Percentiles rank a stretch among this genome's conserved stretches.
Conservation (phyloP, 805 yeast genomes). For the Candida silvicultrix region DNA sequence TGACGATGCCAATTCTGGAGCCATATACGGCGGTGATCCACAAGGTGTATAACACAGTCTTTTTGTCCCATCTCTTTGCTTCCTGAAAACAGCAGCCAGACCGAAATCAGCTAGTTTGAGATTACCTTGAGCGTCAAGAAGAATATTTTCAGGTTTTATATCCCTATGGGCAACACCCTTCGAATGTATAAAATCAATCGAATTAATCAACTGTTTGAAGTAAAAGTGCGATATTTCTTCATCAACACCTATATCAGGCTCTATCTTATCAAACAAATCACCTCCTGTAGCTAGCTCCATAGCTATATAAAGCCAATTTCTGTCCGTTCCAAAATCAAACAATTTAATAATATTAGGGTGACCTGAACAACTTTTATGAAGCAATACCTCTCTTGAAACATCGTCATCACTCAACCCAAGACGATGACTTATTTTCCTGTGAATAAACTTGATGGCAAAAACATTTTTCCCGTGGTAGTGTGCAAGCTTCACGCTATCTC, state of each 20-base stretch:
- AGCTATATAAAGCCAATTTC: constrained; percentile 56
- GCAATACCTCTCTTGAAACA: constrained; percentile 45
- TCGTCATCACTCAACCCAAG: constrained; percentile 32
- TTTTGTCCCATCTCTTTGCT: constrained; percentile 38
- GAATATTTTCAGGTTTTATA: constrained; percentile 63
- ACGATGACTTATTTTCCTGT: constrained; percentile 30
- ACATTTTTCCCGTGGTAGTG: constrained; percentile 25
- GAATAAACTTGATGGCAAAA: constrained; percentile 56
- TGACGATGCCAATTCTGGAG: constrained; percentile 54
- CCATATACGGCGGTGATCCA: constrained; percentile 75
- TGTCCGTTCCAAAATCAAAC: constrained; percentile 46
- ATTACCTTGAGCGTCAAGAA: constrained; percentile 58
- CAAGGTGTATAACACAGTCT: constrained; percentile 47
- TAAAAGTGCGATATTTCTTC: constrained; percentile 62
- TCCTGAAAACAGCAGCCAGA: constrained; percentile 53
- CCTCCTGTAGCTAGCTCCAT: constrained; percentile 72
- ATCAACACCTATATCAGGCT: constrained; percentile 67
- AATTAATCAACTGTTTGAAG: constrained; percentile 58
- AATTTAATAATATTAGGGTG: constrained; percentile 58
- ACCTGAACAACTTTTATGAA: constrained; percentile 52
- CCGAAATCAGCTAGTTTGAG: constrained; percentile 77
- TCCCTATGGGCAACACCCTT: constrained; percentile 65
- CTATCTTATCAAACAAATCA: constrained; percentile 72
- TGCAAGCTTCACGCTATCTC: constrained; percentile 44
- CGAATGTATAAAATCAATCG: constrained; percentile 52